Percentiles rank a stretch among this genome's conserved stretches.
Evolutionary conservation across 2,329 filamentous ascomycete species (phyloP).

Genomic region (Triangularia verruculosa): DNA sequence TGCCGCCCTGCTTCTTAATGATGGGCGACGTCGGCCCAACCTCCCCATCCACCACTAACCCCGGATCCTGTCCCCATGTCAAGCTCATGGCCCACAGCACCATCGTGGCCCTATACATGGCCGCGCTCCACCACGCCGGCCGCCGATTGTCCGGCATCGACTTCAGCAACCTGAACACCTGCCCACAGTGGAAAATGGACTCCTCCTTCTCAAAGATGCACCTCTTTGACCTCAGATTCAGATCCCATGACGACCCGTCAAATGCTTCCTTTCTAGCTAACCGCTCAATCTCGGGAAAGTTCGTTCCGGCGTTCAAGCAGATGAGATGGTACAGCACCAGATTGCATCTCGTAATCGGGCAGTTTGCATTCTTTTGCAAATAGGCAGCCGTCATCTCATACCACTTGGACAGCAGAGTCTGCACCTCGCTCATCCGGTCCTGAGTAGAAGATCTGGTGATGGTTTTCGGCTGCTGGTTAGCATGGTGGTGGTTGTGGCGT

Average conservation of each 20-base stretch:
- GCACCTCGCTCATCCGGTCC: slow-evolving; percentile 61
- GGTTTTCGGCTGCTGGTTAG: too few species aligned
- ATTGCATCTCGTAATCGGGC: slow-evolving; percentile 61
- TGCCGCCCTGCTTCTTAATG: slow-evolving; percentile 23
- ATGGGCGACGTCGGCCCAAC: not conserved
- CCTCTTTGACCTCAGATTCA: slow-evolving; percentile 55
- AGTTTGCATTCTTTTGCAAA: slow-evolving; percentile 53
- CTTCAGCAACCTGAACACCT: slow-evolving; percentile 60
- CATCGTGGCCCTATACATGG: slow-evolving; percentile 64
- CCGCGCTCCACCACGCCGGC: slow-evolving; percentile 69
- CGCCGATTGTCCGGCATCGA: slow-evolving; percentile 58
- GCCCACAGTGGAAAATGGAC: slow-evolving; percentile 64
- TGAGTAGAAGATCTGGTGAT: slow-evolving; percentile 60
- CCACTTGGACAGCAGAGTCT: slow-evolving; percentile 63
- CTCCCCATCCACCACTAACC: slow-evolving; percentile 25
- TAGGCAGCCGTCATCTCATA: slow-evolving; percentile 60
- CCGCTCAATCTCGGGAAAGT: slow-evolving; percentile 65
- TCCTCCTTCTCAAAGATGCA: slow-evolving; percentile 64
- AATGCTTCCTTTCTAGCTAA: slow-evolving; percentile 60
- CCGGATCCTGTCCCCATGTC: slow-evolving; percentile 43
- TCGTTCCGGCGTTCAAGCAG: slow-evolving; percentile 64
- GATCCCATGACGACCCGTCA: slow-evolving; percentile 53
- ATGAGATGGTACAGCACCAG: slow-evolving; percentile 69
- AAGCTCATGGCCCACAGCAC: slow-evolving; percentile 63
- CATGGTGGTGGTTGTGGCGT: slow-evolving; percentile 39